Percentiles rank a stretch among this genome's conserved stretches.
Conservation (phyloP, 2,329 filamentous ascomycete species). For the Colletotrichum chlorophyti region DNA sequence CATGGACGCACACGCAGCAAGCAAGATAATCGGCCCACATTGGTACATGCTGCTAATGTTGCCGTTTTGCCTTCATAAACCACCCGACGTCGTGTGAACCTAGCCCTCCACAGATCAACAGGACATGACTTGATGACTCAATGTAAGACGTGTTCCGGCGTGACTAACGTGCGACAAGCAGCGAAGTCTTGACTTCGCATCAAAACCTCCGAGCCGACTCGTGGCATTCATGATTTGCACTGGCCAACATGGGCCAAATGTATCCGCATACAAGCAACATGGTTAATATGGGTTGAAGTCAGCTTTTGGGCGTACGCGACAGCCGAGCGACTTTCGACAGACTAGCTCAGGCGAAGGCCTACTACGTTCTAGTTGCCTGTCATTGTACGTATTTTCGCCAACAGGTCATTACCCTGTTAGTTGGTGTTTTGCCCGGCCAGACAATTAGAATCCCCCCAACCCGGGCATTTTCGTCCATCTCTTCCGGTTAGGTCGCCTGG, state of each 20-base stretch:
- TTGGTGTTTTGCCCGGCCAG: too few species aligned
- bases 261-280: too few species aligned
- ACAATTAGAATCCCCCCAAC: not conserved
- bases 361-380: too few species aligned
- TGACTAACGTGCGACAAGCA: not conserved
- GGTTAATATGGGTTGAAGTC: too few species aligned
- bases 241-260: slow-evolving; percentile 11
- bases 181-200: slow-evolving; percentile 5
- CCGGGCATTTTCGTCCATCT: not conserved
- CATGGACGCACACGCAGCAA: too few species aligned
- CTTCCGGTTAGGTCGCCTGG: not conserved
- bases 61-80: too few species aligned
- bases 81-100: not conserved
- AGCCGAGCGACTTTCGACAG: not conserved
- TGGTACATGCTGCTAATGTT: not conserved
- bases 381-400: not conserved
- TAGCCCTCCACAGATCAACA: not conserved
- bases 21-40: not conserved
- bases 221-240: not conserved
- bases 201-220: not conserved
- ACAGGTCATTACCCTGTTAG: too few species aligned
- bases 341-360: too few species aligned
- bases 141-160: not conserved
- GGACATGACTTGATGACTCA: slow-evolving; percentile 1
- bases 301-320: too few species aligned